A percentile compares a stretch with the other conserved stretches of the same genome.
phyloP scores from a whole-genome alignment of 768 basidiomycete species.

The Tubosaeta sp. region DNA sequence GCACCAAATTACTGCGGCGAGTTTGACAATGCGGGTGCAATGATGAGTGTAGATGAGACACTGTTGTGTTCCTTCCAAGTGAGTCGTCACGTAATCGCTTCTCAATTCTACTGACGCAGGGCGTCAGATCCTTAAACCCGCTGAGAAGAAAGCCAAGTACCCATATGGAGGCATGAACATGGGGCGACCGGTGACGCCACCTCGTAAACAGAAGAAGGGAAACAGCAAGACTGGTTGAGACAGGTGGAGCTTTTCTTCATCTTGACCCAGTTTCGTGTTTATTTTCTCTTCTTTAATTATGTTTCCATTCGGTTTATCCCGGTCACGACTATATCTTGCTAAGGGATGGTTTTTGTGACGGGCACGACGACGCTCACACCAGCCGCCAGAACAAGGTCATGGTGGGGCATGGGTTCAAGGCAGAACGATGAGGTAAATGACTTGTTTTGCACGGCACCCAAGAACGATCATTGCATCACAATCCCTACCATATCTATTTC shows the following conservation, averaged over 20 bases:
- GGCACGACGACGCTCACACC: slow-evolving; percentile 15
- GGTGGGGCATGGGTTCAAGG: slow-evolving; percentile 12
- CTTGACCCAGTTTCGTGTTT: slow-evolving; percentile 28
- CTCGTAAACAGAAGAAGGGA: slow-evolving; percentile 98
- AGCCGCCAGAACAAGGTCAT: slow-evolving; percentile 11
- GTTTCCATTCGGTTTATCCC: slow-evolving; percentile 21
- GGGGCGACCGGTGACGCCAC: slow-evolving; percentile 89
- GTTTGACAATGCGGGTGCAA: slow-evolving; percentile 98
- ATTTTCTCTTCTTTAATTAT: slow-evolving; percentile 27
- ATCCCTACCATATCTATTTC: slow-evolving; percentile 32
- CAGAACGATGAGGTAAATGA: slow-evolving; percentile 16
- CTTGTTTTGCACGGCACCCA: slow-evolving; percentile 20
- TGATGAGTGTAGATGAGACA: slow-evolving; percentile 99
- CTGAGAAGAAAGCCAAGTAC: slow-evolving; percentile 97
- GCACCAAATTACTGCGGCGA: slow-evolving; percentile 95
- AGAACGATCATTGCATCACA: slow-evolving; percentile 20
- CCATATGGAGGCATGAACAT: slow-evolving; percentile 84
- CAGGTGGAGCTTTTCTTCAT: slow-evolving; percentile 23
- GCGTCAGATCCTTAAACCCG: slow-evolving; percentile 90
- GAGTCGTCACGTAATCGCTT: slow-evolving; percentile 21
- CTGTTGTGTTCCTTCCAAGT: slow-evolving; percentile 98
- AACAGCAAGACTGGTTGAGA: slow-evolving; percentile 62
- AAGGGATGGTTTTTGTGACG: slow-evolving; percentile 17
- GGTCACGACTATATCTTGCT: slow-evolving; percentile 27
- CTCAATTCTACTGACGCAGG: background rate